Evolutionary conservation across 768 basidiomycete genomes (phyloP).

Genomic region (Clitopilus passeckerianus): DNA sequence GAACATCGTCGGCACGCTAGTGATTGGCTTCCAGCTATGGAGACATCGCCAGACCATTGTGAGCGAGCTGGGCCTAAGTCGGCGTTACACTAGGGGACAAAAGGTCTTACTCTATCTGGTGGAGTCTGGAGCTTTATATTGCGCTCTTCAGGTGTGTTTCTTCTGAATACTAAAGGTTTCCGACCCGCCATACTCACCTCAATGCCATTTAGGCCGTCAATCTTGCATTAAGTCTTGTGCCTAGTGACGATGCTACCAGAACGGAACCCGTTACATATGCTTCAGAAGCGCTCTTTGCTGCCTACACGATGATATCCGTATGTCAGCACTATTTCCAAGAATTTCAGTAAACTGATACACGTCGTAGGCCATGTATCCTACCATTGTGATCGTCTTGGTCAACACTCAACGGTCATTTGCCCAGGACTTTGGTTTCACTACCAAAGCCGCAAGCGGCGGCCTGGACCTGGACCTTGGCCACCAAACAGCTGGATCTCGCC

Average conservation of each 20-base stretch:
- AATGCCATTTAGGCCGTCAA: constrained; percentile 1
- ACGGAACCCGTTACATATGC: background rate
- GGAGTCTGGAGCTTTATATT: constrained; percentile 13
- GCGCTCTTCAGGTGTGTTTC: constrained; percentile 8
- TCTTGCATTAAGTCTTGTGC: background rate
- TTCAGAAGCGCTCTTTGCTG: background rate
- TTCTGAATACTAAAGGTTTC: background rate
- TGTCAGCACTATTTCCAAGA: background rate
- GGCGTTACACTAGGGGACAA: constrained; percentile 1
- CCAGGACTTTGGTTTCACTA: background rate
- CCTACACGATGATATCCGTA: constrained; percentile 1
- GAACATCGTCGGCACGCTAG: constrained; percentile 7
- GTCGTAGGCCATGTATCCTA: background rate
- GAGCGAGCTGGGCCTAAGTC: constrained; percentile 1
- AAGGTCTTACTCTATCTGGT: constrained; percentile 10
- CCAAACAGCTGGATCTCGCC: background rate
- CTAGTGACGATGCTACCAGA: background rate
- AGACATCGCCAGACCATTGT: constrained; percentile 3
- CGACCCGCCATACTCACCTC: background rate
- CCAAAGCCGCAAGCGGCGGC: background rate
- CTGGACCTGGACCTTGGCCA: too few species aligned
- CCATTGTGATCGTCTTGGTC: background rate
- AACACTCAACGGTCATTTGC: constrained; percentile 3
- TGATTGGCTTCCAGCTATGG: constrained; percentile 10
- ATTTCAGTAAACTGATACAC: background rate